A percentile compares a stretch with the other conserved stretches of the same genome.
These are phyloP conservation scores for Termitomyces eurrhizus DNA, from an alignment of 768 basidiomycete genomes.

Conservation along the genomic window DNA sequence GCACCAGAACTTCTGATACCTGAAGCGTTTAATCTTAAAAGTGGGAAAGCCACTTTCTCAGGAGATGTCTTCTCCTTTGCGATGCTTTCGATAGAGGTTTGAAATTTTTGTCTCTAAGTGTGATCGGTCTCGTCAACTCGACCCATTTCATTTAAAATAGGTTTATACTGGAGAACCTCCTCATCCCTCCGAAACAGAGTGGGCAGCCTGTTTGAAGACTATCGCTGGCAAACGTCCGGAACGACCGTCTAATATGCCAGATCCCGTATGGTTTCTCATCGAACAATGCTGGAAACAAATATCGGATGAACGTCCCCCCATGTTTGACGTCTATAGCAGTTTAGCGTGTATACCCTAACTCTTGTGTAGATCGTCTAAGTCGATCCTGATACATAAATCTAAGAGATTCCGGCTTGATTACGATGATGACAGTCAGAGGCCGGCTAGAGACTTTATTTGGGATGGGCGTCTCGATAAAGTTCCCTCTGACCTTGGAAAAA, in stretches of 20 bases:
- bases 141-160: neutral
- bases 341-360: conserved; percentile 9
- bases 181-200: neutral
- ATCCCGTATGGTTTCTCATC: conserved; percentile 4
- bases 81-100: conserved; percentile 19
- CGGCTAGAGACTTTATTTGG: neutral
- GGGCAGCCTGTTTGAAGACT: neutral
- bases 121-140: neutral
- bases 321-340: conserved; percentile 5
- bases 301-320: conserved; percentile 3
- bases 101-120: neutral
- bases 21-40: conserved; percentile 6
- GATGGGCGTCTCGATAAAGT: neutral
- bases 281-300: conserved; percentile 8
- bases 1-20: conserved; percentile 23
- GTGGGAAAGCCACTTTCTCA: conserved; percentile 18
- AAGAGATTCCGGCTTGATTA: neutral
- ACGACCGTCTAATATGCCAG: conserved; percentile 6
- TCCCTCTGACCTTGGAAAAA: neutral
- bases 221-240: conserved; percentile 1
- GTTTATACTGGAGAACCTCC: conserved; percentile 10
- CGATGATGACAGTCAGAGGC: neutral
- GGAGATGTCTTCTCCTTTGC: conserved; percentile 28
- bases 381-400: neutral
- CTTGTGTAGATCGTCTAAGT: neutral